These are phyloP conservation scores for Malus hybrid DNA, from an alignment of 331 rosid genomes.

Conservation along the genomic window DNA sequence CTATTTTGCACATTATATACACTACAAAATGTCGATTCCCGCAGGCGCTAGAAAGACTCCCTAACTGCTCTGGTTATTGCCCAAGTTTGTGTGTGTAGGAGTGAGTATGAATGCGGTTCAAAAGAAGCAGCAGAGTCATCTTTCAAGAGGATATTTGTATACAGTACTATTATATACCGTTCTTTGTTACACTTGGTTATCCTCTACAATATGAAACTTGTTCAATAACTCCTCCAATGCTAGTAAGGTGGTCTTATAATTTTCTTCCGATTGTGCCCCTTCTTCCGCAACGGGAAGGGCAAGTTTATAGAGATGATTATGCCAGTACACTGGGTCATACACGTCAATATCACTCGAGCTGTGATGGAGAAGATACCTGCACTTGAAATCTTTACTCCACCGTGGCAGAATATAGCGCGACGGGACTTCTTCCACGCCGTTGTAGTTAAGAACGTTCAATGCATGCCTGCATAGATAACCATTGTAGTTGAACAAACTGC, in stretches of 20 bases:
- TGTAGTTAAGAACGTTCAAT: conserved; percentile 55
- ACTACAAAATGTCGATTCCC: no score
- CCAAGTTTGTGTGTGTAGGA: no score
- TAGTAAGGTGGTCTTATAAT: conserved; percentile 49
- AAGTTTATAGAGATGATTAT: conserved; percentile 38
- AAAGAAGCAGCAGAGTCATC: background rate
- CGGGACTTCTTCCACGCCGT: conserved; percentile 64
- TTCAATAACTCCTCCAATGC: conserved; percentile 52
- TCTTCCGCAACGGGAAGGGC: conserved; percentile 59
- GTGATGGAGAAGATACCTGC: conserved; percentile 25
- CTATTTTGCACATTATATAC: no score
- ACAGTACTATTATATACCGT: no score
- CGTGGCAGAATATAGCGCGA: conserved; percentile 54
- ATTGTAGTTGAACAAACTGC: conserved; percentile 70
- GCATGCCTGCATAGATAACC: conserved; percentile 77
- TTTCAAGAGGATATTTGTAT: background rate
- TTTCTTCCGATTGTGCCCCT: conserved; percentile 61
- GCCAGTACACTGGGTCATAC: conserved; percentile 22
- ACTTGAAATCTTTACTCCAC: conserved; percentile 59
- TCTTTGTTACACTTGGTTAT: conserved; percentile 28
- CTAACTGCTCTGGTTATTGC: no score
- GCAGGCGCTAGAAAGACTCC: no score
- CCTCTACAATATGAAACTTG: conserved; percentile 42
- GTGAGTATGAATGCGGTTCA: background rate
- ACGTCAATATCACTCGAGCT: conserved; percentile 17